These are phyloP conservation scores for Leptomonas pyrrhocoris DNA, from an alignment of 208 protist species.

Conservation along the genomic window DNA sequence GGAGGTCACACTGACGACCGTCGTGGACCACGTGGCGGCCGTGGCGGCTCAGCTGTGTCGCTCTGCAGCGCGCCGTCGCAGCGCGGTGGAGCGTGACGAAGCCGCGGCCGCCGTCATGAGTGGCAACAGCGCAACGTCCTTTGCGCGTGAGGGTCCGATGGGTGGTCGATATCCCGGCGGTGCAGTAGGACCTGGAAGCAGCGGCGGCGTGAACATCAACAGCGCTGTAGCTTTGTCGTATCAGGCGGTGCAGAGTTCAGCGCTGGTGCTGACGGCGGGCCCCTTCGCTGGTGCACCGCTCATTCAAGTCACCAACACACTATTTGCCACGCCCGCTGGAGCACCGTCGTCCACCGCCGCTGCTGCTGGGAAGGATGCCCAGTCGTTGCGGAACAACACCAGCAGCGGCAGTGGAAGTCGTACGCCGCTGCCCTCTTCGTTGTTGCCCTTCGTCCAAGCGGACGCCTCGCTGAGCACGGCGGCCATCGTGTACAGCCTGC, in stretches of 20 bases:
- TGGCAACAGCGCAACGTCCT: too few species aligned
- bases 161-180: background rate
- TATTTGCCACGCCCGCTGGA: conserved; percentile 5
- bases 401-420: background rate
- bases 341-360: background rate
- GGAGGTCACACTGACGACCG: conserved; percentile 13
- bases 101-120: too few species aligned
- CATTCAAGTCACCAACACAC: conserved; percentile 21
- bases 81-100: background rate
- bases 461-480: conserved; percentile 24
- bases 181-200: background rate
- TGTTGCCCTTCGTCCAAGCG: conserved; percentile 29
- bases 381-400: background rate
- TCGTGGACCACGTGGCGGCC: conserved; percentile 22
- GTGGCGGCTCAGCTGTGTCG: conserved; percentile 36
- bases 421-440: background rate
- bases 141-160: too few species aligned
- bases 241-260: conserved; percentile 27
- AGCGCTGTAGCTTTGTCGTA: conserved; percentile 1
- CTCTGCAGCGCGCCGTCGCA: conserved; percentile 18
- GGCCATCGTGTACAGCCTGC: conserved; percentile 16
- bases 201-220: background rate
- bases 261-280: conserved; percentile 24
- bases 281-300: conserved; percentile 33
- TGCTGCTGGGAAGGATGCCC: background rate